Conservation (phyloP, 371 early-diverging fungal genomes). For the Mortierella sp. region DNA sequence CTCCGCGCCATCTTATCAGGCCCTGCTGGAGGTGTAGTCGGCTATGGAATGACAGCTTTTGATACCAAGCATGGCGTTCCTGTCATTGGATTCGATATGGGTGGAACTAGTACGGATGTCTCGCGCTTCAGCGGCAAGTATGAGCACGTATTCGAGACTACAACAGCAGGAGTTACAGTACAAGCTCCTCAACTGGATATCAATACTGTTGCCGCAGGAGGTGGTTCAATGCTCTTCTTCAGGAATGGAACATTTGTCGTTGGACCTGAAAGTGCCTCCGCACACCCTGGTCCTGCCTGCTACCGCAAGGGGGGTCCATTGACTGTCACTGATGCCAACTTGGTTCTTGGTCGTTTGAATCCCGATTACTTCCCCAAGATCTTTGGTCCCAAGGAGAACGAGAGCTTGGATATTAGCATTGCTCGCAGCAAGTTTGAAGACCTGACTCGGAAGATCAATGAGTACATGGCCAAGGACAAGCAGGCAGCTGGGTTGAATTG, state of each 20-base stretch:
- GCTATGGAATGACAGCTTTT: conserved; percentile 89
- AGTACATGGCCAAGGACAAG: conserved; percentile 52
- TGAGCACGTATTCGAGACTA: conserved; percentile 95
- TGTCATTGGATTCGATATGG: conserved; percentile 97
- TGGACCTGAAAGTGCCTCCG: conserved; percentile 95
- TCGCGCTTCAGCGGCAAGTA: conserved; percentile 90
- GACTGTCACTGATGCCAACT: conserved; percentile 95
- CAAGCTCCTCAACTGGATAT: conserved; percentile 97
- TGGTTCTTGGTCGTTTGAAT: conserved; percentile 88
- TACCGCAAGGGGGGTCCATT: conserved; percentile 94
- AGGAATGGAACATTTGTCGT: conserved; percentile 94
- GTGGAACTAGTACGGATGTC: conserved; percentile 96
- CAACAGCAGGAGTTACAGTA: conserved; percentile 93
- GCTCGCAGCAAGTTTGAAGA: conserved; percentile 71
- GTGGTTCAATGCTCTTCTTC: conserved; percentile 93
- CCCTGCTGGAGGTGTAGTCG: conserved; percentile 96
- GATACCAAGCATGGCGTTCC: conserved; percentile 64
- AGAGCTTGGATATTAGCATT: conserved; percentile 79
- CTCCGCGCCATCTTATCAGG: conserved; percentile 93
- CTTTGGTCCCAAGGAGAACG: conserved; percentile 91
- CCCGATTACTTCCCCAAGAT: conserved; percentile 93
- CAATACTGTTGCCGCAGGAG: conserved; percentile 96
- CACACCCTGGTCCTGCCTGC: conserved; percentile 96
- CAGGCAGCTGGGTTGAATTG: conserved; percentile 35
- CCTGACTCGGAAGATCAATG: conserved; percentile 75